Percentiles rank a stretch among this genome's conserved stretches.
Evolutionary conservation across 495 filamentous ascomycete genomes (phyloP).

Genomic region (Penicillium manginii): DNA sequence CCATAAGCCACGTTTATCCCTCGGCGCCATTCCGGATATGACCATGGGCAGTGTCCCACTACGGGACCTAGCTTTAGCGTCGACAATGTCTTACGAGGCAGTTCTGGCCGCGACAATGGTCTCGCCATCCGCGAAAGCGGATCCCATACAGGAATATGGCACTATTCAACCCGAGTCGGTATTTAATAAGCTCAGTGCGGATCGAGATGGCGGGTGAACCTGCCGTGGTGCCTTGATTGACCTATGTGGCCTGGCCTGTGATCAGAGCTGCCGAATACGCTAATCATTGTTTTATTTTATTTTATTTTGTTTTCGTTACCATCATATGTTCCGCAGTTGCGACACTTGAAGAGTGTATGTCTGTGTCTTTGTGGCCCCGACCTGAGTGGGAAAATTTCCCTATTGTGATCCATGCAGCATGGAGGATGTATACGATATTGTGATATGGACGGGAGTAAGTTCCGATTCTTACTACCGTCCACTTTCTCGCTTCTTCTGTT

Average conservation of each 20-base stretch:
- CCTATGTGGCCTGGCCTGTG: not conserved
- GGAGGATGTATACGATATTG: not conserved
- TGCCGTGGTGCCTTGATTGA: not conserved
- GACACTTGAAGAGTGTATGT: not conserved
- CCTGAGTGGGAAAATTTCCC: not conserved
- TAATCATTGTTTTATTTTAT: not conserved
- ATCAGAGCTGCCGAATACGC: not conserved
- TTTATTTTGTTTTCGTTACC: not conserved
- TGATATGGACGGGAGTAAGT: constrained; percentile 1
- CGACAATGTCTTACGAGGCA: constrained; percentile 29
- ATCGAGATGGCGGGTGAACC: constrained; percentile 2
- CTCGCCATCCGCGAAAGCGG: constrained; percentile 9
- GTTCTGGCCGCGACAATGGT: constrained; percentile 17
- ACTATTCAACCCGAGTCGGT: constrained; percentile 3
- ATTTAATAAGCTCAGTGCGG: constrained; percentile 5
- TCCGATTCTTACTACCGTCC: not conserved
- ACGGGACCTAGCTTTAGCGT: constrained; percentile 28
- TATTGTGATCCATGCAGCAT: constrained; percentile 1
- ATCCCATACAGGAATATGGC: constrained; percentile 7
- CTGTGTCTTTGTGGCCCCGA: not conserved
- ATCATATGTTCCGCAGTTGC: not conserved
- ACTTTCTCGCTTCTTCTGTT: not conserved
- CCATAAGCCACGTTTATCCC: constrained; percentile 15
- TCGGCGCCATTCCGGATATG: constrained; percentile 21
- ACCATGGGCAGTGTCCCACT: constrained; percentile 20